Conservation (phyloP, 805 yeast genomes). For the Teunomyces atbi region DNA sequence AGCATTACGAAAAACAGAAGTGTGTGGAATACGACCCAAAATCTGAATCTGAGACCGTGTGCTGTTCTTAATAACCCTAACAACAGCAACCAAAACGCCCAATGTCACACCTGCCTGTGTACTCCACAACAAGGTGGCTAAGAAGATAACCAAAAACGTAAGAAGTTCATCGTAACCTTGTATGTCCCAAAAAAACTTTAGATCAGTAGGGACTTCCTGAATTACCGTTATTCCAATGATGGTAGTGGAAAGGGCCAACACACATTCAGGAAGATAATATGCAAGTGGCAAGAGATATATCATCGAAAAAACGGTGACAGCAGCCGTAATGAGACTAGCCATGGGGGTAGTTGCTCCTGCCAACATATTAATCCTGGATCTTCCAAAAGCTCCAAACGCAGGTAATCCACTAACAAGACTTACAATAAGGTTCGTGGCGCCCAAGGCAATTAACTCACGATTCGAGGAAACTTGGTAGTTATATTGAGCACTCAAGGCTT, state of each 20-base stretch:
- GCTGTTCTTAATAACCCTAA: slow-evolving; percentile 37
- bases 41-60: slow-evolving; percentile 45
- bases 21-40: slow-evolving; percentile 41
- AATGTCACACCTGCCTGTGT: slow-evolving; percentile 37
- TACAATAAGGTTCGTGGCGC: slow-evolving; percentile 26
- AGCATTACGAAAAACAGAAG: slow-evolving; percentile 65
- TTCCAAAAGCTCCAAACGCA: slow-evolving; percentile 36
- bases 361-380: slow-evolving; percentile 30
- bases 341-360: slow-evolving; percentile 52
- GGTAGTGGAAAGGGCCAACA: slow-evolving; percentile 33
- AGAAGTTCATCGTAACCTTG: slow-evolving; percentile 22
- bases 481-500: slow-evolving; percentile 29
- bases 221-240: slow-evolving; percentile 52
- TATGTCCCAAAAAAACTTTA: slow-evolving; percentile 19
- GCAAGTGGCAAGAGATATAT: slow-evolving; percentile 23
- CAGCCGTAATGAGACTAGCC: slow-evolving; percentile 35
- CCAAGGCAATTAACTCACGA: slow-evolving; percentile 34
- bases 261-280: slow-evolving; percentile 32
- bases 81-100: slow-evolving; percentile 35
- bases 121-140: slow-evolving; percentile 33
- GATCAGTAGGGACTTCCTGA: slow-evolving; percentile 25
- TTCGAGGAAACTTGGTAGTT: slow-evolving; percentile 32
- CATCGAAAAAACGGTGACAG: slow-evolving; percentile 21
- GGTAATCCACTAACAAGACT: slow-evolving; percentile 33
- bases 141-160: slow-evolving; percentile 21